phyloP scores from a whole-genome alignment of 2,329 filamentous ascomycete genomes.

The Alternaria arborescens region DNA sequence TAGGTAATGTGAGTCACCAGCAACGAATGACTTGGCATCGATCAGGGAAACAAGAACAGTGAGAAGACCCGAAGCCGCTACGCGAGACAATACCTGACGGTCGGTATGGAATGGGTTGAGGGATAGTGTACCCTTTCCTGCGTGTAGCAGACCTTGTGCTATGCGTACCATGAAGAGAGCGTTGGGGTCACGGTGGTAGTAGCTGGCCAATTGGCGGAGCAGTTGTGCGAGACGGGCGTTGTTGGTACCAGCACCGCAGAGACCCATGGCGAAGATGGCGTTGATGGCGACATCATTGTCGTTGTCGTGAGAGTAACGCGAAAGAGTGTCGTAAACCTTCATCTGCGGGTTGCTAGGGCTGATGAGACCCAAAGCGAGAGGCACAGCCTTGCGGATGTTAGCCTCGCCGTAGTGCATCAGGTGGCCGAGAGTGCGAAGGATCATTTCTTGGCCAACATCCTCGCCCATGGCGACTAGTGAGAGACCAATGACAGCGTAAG shows the following conservation, averaged over 20 bases:
- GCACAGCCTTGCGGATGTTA: slow-evolving; percentile 96
- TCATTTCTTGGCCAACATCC: slow-evolving; percentile 98
- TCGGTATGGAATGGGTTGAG: slow-evolving; percentile 99
- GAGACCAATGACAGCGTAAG: slow-evolving; percentile 93
- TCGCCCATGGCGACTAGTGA: slow-evolving; percentile 97
- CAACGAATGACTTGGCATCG: slow-evolving; percentile 87
- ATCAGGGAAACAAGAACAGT: slow-evolving; percentile 93
- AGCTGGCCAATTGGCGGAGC: slow-evolving; percentile 91
- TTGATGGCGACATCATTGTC: slow-evolving; percentile 98
- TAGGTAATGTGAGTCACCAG: slow-evolving; percentile 83
- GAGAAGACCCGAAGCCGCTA: slow-evolving; percentile 87
- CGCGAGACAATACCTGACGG: slow-evolving; percentile 90
- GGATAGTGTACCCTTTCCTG: slow-evolving; percentile 97
- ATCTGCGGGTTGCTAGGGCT: slow-evolving; percentile 99
- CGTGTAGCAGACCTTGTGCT: slow-evolving; percentile 94
- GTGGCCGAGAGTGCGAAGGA: slow-evolving; percentile 94
- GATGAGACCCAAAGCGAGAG: slow-evolving; percentile 93
- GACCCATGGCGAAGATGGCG: slow-evolving; percentile 98
- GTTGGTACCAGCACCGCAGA: slow-evolving; percentile 95
- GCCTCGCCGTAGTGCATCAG: slow-evolving; percentile 99
- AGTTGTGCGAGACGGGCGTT: slow-evolving; percentile 96
- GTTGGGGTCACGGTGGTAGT: slow-evolving; percentile 97
- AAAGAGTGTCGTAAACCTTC: slow-evolving; percentile 99
- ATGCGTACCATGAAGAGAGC: slow-evolving; percentile 99
- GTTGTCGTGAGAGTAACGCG: slow-evolving; percentile 97